Base-by-base conservation (phyloP, 495 filamentous ascomycete species). In the Podospora pseudopauciseta region DNA sequence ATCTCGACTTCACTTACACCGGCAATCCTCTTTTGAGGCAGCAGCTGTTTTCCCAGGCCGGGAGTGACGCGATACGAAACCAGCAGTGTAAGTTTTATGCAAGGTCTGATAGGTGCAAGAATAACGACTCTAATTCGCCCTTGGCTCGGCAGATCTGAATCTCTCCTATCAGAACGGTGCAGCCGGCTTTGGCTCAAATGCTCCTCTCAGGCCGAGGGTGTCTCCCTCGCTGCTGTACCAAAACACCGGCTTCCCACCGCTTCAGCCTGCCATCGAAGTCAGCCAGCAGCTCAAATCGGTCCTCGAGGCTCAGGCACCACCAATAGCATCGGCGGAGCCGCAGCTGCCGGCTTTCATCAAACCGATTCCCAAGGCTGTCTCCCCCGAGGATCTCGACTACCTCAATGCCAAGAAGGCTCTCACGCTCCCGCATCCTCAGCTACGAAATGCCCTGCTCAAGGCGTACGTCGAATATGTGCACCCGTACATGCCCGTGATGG, bases 401-500 rank as follows among this genome's bases (percentile, higher is more conserved):
- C 83, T 95, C 65, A 82, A 83, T 34, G 85, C 83, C 72, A 94
- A 94, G 79, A 91, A 90, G 1, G 92, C 91, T 0, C 75, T 96
- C 69, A 85, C 86, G 0, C 81, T 95, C 13, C 92, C 92, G 0
- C 84, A 86, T 49, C 77, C 82, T n/a, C 75, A 74, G 2, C 76
- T 94, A 32, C 88, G 92, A 72, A 91, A 88, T 76, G 92, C 90
- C 63, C 79, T 95, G 28, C 78, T 96, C 4, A 86, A 87, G 68
- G 86, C 86, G 23, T 94, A 92, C 73, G 82, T 93, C 64, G 89
- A 94, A 74, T 95, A 88, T 77, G 92, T 95, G 6, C 89, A 96
- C 73, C 91, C 92, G 5, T 94, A 90, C 76, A 94, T 95, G 91
- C 92, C 92, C n/a, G 80, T 94, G 28, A 72, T 96, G 61, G 91